Evolutionary conservation across 345 rosid genomes (phyloP).

Genomic region (Mercurialis annua): DNA sequence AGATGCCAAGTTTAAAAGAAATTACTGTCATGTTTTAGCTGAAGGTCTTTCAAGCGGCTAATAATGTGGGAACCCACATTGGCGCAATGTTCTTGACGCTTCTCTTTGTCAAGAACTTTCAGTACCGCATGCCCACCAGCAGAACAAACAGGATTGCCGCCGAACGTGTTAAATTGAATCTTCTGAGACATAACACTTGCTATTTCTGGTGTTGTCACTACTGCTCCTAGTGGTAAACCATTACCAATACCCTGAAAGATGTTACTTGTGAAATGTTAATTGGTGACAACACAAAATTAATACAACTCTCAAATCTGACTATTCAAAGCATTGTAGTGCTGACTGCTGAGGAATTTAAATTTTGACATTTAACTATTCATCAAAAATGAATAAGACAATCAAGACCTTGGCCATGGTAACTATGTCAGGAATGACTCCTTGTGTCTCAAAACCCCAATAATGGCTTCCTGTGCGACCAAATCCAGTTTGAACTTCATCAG

Average conservation of each 20-base stretch:
- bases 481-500: constrained; percentile 95
- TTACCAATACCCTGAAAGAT: constrained; percentile 80
- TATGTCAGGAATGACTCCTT: constrained; percentile 90
- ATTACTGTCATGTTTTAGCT: constrained; percentile 73
- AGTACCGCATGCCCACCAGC: constrained; percentile 94
- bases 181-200: constrained; percentile 83
- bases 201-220: constrained; percentile 93
- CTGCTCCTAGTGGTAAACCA: constrained; percentile 93
- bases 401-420: constrained; percentile 97
- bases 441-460: constrained; percentile 92
- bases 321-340: not conserved
- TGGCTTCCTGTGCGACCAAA: constrained; percentile 94
- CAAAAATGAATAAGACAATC: not conserved
- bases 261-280: constrained; percentile 6
- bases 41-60: constrained; percentile 61
- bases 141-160: constrained; percentile 98
- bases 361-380: not conserved
- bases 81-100: constrained; percentile 80
- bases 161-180: constrained; percentile 85
- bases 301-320: not conserved
- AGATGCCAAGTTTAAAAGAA: constrained; percentile 14
- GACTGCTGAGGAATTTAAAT: not conserved
- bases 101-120: constrained; percentile 83
- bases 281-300: not conserved
- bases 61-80: constrained; percentile 72